Evolutionary conservation across 2,329 filamentous ascomycete genomes (phyloP), one percentile per base, ranked within the genome.

Genomic region (Setomelanomma holmii): DNA sequence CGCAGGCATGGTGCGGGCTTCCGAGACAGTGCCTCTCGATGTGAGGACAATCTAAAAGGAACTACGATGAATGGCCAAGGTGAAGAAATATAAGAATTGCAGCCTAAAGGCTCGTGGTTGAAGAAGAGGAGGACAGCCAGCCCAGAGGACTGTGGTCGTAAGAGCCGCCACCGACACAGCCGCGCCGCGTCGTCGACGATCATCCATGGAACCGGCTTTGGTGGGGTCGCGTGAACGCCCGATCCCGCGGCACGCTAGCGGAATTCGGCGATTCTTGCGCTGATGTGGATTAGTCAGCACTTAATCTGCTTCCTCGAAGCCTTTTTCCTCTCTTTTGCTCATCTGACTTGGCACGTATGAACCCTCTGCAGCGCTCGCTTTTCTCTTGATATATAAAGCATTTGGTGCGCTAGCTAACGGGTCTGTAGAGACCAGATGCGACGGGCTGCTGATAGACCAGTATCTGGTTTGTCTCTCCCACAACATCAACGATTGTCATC

Each of bases 1-100:
- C 67, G 73, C 73, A 64, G 72, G 71, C 73, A 75, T 75, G 47
- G 30, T 55, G 53, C 45, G 40, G 46, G 39, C 40, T 45, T 45
- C 45, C 44, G 45, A 49, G 41, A 34, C 23, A 45, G 30, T n/a
- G 14, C n/a, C 21, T 22, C 4, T n/a, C 19, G 14, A 22, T n/a
- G 16, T 7, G 5, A 10, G 20, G 10, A 7, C 23, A 19, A 22
- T 41, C 30, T 35, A 11, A n/a, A 33, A 22, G 21, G 36, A 20
- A 17, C 6, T 17, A 14, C 16, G 6, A 2, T 11, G 24, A 34
- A 19, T 7, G 14, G 34, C 20, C 14, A 42, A 50, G 17, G 27
- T 24, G 14, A 17, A 20, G 49, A 35, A 46, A 33, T 23, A 24
- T 23, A 30, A 36, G 27, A 17, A 41, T 48, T 43, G 55, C 43